Base-by-base conservation (phyloP, 2,329 filamentous ascomycete species). In the Fusarium anthophilum region DNA sequence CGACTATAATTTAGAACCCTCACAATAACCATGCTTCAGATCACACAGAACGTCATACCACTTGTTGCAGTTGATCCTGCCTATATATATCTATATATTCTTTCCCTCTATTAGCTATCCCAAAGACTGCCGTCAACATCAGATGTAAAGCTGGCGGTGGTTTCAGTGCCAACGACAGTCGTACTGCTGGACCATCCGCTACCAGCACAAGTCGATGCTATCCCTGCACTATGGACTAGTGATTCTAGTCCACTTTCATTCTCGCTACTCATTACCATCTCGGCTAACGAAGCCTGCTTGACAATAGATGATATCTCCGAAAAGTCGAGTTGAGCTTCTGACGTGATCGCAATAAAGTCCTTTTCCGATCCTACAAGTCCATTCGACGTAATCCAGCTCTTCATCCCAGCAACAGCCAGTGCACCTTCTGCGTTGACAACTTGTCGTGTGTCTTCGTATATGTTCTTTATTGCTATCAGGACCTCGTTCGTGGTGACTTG, bases 161-260 rank as follows among this genome's bases (percentile, higher is more conserved):
- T 51, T 20, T 51, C 30, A 24, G n/a, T 2, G 11, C 17, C 30
- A 8, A 35, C 17, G 17, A 24, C 48, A 20, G 48, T 51, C n/a
- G 30, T 51, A 15, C n/a, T 35, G n/a, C 30, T 51, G 0, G 48
- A 51, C 48, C 48, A 51, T 11, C n/a, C 30, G 5, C 11, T n/a
- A 8, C 48, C 30, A 20, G 8, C 17, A 24, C 48, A 24, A 11
- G 12, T 20, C 22, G 30, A 51, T 35, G 12, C 11, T 24, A 12
- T 20, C 8, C 9, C 17, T 35, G n/a, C 17, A 35, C 30, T 6
- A 35, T 35, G 12, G 4, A 1, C 30, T n/a, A 35, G 2, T 51
- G 17, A 15, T 2, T 35, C n/a, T 11, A 35, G 6, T 3, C 6
- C 30, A 24, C 3, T 15, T 0, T 20, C n/a, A 6, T 20, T 14